Evolutionary conservation across 2,329 filamentous ascomycete species (phyloP).

Genomic region (Davidsoniella eucalypti): DNA sequence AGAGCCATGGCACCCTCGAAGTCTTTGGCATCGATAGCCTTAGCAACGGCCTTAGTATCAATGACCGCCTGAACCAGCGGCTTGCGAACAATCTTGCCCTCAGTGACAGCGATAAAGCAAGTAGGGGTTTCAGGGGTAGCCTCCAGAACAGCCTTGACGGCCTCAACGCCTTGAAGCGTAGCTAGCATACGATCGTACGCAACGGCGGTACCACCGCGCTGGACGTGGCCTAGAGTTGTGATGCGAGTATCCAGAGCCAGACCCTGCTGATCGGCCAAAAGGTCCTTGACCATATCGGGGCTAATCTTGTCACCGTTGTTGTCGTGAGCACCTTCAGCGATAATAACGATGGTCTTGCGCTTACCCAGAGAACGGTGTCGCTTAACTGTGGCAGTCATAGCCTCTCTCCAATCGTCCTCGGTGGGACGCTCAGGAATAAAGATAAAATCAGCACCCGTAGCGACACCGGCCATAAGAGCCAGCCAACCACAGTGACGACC

Average conservation of each 20-base stretch:
- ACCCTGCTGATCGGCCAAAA: slow-evolving; percentile 58
- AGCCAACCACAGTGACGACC: slow-evolving; percentile 96
- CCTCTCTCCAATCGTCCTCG: slow-evolving; percentile 69
- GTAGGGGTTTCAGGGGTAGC: slow-evolving; percentile 79
- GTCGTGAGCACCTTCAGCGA: slow-evolving; percentile 89
- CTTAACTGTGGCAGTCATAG: slow-evolving; percentile 67
- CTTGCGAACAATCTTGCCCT: slow-evolving; percentile 92
- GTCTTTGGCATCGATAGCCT: slow-evolving; percentile 67
- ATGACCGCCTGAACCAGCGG: slow-evolving; percentile 77
- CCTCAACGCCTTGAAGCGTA: slow-evolving; percentile 86
- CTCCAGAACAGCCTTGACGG: slow-evolving; percentile 79
- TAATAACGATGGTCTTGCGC: slow-evolving; percentile 93
- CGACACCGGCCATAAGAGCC: slow-evolving; percentile 88
- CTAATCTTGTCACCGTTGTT: slow-evolving; percentile 69
- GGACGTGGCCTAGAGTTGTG: slow-evolving; percentile 92
- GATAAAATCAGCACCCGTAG: slow-evolving; percentile 87
- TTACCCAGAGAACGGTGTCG: slow-evolving; percentile 78
- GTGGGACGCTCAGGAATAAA: slow-evolving; percentile 94
- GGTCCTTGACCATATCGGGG: slow-evolving; percentile 65
- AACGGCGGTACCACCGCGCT: slow-evolving; percentile 80
- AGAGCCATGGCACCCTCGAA: slow-evolving; percentile 78
- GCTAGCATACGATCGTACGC: slow-evolving; percentile 89
- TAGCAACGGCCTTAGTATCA: slow-evolving; percentile 69
- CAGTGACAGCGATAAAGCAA: slow-evolving; percentile 87
- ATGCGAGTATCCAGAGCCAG: slow-evolving; percentile 81